phyloP scores from a whole-genome alignment of 2,329 filamentous ascomycete genomes.

The Aspergillus sp. region DNA sequence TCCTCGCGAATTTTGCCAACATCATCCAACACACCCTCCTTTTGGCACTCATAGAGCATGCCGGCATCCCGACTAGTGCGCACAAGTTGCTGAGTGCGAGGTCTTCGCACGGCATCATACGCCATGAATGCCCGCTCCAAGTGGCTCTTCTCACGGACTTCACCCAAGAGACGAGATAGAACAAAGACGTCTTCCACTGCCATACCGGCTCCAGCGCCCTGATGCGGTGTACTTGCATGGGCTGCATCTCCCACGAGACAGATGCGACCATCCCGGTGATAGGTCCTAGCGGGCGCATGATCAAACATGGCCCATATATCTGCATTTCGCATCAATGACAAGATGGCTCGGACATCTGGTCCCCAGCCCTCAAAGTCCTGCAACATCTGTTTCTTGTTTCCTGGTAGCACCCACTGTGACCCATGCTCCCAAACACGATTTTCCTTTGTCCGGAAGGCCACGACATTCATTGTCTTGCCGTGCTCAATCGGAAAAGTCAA shows the following conservation, averaged over 20 bases:
- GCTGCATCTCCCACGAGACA: constrained; percentile 42
- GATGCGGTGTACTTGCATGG: constrained; percentile 41
- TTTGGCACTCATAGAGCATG: not conserved
- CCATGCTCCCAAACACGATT: not conserved
- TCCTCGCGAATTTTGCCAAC: not conserved
- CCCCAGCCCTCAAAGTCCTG: constrained; percentile 4
- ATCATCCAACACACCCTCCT: not conserved
- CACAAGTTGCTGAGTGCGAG: constrained; percentile 4
- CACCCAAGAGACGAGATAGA: constrained; percentile 32
- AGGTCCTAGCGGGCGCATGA: constrained; percentile 1
- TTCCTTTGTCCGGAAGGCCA: not conserved
- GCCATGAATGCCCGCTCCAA: not conserved
- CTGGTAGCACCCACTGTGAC: not conserved
- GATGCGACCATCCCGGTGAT: not conserved
- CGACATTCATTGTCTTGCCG: constrained; percentile 5
- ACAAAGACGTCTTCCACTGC: constrained; percentile 43
- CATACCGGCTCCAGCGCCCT: constrained; percentile 40
- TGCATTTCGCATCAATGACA: not conserved
- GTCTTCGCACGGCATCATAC: constrained; percentile 6
- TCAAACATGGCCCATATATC: constrained; percentile 11
- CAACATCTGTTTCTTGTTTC: not conserved
- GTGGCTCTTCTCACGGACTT: not conserved
- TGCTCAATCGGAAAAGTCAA: constrained; percentile 5
- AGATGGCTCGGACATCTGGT: not conserved
- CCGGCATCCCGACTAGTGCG: constrained; percentile 5